Conservation (phyloP, 306 rosid species). For the Urtica urens region DNA sequence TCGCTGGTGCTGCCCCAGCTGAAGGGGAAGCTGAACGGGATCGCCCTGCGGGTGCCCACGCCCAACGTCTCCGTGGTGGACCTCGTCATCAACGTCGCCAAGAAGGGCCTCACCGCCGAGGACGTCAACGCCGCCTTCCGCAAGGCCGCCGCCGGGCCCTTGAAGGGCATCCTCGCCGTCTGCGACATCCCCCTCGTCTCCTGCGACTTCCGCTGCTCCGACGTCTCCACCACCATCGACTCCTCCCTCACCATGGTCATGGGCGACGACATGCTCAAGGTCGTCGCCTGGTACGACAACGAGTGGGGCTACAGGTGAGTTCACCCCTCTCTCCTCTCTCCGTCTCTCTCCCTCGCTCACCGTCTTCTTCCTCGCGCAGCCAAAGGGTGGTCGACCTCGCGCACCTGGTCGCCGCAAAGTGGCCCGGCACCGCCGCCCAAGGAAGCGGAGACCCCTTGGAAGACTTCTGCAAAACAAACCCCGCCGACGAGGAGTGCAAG, state of each 20-base stretch:
- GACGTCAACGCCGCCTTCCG: conserved; percentile 94
- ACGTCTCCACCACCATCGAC: conserved; percentile 88
- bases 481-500: conserved; percentile 92
- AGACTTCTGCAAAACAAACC: conserved; percentile 89
- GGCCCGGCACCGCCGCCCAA: conserved; percentile 50
- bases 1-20: conserved; percentile 83
- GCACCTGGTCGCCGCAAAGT: conserved; percentile 72
- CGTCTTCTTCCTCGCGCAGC: too few species aligned
- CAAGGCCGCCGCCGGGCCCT: conserved; percentile 75
- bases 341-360: too few species aligned
- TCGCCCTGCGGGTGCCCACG: conserved; percentile 94
- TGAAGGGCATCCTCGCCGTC: conserved; percentile 79
- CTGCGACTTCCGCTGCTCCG: conserved; percentile 78
- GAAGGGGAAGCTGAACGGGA: conserved; percentile 95
- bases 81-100: conserved; percentile 76
- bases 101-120: conserved; percentile 81
- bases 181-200: conserved; percentile 94
- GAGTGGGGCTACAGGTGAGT: conserved; percentile 99
- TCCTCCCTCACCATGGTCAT: conserved; percentile 94
- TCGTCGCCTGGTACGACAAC: conserved; percentile 98
- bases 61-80: conserved; percentile 94
- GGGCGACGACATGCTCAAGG: conserved; percentile 99
- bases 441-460: conserved; percentile 86
- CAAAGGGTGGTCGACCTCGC: conserved; percentile 99
- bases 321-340: too few species aligned